Evolutionary conservation across 108 stramenopile genomes (phyloP).

Genomic region (Nannochloropsis granulata): DNA sequence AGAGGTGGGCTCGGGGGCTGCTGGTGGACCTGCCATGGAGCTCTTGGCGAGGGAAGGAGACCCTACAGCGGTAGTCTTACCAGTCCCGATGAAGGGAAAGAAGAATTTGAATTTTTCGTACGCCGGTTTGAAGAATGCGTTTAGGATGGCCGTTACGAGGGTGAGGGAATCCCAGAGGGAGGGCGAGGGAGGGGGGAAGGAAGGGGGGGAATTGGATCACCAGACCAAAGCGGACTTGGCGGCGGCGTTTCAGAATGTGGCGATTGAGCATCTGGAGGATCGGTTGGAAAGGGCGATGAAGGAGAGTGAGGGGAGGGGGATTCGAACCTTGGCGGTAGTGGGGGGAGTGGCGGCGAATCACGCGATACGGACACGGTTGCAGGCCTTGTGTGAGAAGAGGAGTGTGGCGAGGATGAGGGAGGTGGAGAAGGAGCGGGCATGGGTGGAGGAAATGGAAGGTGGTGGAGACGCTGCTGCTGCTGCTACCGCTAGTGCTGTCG

Average conservation of each 20-base stretch:
- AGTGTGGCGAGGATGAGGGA: slow-evolving; percentile 3
- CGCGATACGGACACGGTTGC: slow-evolving; percentile 59
- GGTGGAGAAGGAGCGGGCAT: neutral
- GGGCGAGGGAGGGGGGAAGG: slow-evolving; percentile 7
- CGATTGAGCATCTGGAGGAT: slow-evolving; percentile 77
- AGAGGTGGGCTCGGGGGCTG: slow-evolving; percentile 64
- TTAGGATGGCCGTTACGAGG: slow-evolving; percentile 52
- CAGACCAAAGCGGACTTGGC: slow-evolving; percentile 58
- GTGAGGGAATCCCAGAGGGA: slow-evolving; percentile 42
- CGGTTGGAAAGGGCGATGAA: slow-evolving; percentile 61
- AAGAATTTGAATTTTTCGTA: slow-evolving; percentile 88
- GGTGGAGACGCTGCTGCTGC: neutral
- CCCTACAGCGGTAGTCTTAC: slow-evolving; percentile 49
- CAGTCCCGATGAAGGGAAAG: slow-evolving; percentile 64
- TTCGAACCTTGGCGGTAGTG: slow-evolving; percentile 73
- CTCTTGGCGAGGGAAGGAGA: slow-evolving; percentile 60
- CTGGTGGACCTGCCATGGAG: slow-evolving; percentile 88
- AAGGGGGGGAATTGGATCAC: neutral
- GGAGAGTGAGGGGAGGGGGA: slow-evolving; percentile 38
- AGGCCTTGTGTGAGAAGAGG: slow-evolving; percentile 35
- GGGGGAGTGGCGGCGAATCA: slow-evolving; percentile 92
- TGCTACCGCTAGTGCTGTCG: neutral
- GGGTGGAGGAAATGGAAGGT: neutral
- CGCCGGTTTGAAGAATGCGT: slow-evolving; percentile 78
- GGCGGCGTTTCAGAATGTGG: slow-evolving; percentile 78